Conservation (phyloP, 352 stramenopile genomes). For the Pythium pectinolyticum region DNA sequence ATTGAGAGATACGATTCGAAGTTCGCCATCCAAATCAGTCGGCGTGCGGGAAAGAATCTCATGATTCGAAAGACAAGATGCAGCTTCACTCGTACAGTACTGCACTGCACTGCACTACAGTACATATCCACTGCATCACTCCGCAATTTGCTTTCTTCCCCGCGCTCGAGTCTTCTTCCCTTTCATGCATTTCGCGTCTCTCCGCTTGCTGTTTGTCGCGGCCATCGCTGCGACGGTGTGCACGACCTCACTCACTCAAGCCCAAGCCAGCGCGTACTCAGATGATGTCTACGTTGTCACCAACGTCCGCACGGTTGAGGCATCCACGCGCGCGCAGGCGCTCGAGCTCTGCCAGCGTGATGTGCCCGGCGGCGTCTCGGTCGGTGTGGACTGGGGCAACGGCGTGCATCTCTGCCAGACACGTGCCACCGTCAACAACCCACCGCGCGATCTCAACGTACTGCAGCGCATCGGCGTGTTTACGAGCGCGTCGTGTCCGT, state of each 20-base stretch:
- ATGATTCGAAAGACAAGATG: no score
- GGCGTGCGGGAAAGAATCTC: no score
- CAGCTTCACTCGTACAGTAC: no score
- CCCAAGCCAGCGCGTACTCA: not conserved
- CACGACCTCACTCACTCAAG: no score
- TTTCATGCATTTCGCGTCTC: not conserved
- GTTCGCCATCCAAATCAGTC: no score
- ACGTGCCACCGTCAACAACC: not conserved
- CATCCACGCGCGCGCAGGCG: constrained; percentile 8
- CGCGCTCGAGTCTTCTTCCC: no score
- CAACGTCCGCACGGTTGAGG: constrained; percentile 15
- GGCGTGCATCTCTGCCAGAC: constrained; percentile 24
- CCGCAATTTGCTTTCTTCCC: no score
- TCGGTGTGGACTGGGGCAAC: constrained; percentile 34
- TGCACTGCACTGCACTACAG: no score
- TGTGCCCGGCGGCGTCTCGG: constrained; percentile 23
- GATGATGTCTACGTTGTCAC: constrained; percentile 20
- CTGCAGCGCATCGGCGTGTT: constrained; percentile 15
- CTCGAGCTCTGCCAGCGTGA: constrained; percentile 16
- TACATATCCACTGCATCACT: no score
- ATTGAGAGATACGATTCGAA: no score
- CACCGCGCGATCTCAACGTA: constrained; percentile 6
- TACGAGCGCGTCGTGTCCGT: constrained; percentile 5
- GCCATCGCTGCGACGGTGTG: not conserved
- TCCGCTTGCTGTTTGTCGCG: not conserved